Percentiles rank a stretch among this genome's conserved stretches.
Conservation (phyloP, 345 rosid species). For the Eucalyptus globulus region DNA sequence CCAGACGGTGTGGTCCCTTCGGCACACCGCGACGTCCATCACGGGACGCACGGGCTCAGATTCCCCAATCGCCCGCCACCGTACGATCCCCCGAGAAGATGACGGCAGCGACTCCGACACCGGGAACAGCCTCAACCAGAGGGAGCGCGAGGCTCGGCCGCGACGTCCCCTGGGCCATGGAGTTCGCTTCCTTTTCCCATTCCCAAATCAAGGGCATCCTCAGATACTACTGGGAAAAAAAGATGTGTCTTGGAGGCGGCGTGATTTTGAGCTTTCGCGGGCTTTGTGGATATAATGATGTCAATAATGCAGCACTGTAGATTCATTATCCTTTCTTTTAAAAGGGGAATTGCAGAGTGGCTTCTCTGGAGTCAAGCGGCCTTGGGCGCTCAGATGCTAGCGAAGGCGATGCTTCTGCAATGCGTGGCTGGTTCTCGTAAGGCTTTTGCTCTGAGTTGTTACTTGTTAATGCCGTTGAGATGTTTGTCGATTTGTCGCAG, state of each 20-base stretch:
- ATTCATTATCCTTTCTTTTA: no score
- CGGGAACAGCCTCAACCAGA: fast-evolving
- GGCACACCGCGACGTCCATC: slow-evolving; percentile 11
- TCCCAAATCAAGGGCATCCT: no score
- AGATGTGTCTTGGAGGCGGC: no score
- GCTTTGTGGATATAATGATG: no score
- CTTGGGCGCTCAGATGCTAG: slow-evolving; percentile 51
- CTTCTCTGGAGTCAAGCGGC: slow-evolving; percentile 15
- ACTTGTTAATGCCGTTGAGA: neutral
- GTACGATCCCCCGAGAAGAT: neutral
- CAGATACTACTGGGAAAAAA: no score
- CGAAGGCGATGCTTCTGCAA: slow-evolving; percentile 30
- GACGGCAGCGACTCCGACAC: neutral
- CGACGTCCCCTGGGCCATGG: no score
- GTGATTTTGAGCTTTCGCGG: no score
- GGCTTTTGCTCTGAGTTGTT: neutral
- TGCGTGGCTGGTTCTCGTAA: neutral
- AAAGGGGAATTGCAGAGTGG: no score
- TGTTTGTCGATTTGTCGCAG: slow-evolving; percentile 48
- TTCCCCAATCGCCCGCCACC: slow-evolving; percentile 5
- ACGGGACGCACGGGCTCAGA: slow-evolving; percentile 13
- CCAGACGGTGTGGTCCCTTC: slow-evolving; percentile 3
- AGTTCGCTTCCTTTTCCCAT: no score
- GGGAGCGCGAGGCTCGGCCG: fast-evolving
- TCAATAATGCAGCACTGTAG: no score